Percentiles rank a stretch among this genome's conserved stretches.
Evolutionary conservation across 331 rosid species (phyloP).

Genomic region (Pyracantha coccinea): DNA sequence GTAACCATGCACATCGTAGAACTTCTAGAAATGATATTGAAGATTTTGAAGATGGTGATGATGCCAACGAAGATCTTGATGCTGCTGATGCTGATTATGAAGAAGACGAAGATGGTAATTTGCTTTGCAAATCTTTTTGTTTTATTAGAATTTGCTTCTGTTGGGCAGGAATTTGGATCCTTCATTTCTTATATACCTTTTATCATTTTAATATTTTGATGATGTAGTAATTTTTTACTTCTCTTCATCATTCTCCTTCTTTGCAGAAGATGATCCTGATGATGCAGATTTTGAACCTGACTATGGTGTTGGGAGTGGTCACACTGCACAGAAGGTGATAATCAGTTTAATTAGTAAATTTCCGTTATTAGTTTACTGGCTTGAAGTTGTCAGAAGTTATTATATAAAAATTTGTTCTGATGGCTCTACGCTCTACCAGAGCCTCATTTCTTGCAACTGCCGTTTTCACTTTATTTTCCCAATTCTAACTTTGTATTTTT

Average conservation of each 20-base stretch:
- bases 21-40: constrained; percentile 49
- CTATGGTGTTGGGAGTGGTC: constrained; percentile 40
- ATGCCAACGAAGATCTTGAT: constrained; percentile 23
- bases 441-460: background rate
- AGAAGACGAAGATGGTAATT: constrained; percentile 79
- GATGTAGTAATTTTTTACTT: constrained; percentile 4
- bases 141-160: constrained; percentile 13
- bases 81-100: constrained; percentile 85
- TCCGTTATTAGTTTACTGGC: constrained; percentile 11
- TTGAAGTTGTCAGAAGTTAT: background rate
- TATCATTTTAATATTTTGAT: background rate
- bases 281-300: constrained; percentile 94
- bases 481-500: background rate
- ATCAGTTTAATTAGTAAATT: constrained; percentile 2
- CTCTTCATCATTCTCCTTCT: constrained; percentile 15
- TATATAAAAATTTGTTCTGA: background rate
- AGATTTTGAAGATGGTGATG: constrained; percentile 31
- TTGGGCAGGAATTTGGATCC: background rate
- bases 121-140: constrained; percentile 7
- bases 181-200: background rate
- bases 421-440: background rate
- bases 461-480: background rate
- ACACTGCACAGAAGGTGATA: constrained; percentile 64
- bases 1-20: constrained; percentile 32
- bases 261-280: constrained; percentile 94